These are phyloP conservation scores for Sordaria brevicollis DNA, from an alignment of 495 filamentous ascomycete genomes.

Conservation along the genomic window DNA sequence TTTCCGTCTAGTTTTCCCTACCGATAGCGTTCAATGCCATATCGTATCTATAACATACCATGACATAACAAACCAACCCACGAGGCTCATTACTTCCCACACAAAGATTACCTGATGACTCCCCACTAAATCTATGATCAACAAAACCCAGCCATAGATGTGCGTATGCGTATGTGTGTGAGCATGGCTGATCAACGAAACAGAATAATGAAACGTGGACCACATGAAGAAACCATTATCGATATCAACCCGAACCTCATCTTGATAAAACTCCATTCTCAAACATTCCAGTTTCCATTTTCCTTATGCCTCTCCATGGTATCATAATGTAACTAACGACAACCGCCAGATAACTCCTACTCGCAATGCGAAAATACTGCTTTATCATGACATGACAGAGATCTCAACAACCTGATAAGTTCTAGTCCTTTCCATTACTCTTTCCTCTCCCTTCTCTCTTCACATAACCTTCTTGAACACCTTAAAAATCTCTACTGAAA, in stretches of 20 bases:
- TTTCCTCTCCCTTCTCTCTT: background rate
- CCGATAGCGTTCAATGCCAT: no score
- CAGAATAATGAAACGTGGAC: background rate
- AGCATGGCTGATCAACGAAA: background rate
- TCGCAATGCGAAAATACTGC: background rate
- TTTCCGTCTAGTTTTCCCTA: no score
- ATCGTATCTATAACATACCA: no score
- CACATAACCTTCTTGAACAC: background rate
- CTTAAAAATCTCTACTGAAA: background rate
- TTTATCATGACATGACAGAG: background rate
- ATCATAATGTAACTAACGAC: background rate
- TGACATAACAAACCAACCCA: no score
- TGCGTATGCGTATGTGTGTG: background rate
- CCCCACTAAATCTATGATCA: background rate
- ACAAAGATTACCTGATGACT: no score
- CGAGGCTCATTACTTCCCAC: no score
- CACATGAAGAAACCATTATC: background rate
- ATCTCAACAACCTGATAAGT: background rate
- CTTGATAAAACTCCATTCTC: background rate
- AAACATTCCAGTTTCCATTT: background rate
- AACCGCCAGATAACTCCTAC: background rate
- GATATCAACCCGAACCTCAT: background rate
- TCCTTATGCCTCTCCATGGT: background rate
- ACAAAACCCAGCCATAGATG: background rate
- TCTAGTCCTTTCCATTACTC: background rate